These are phyloP conservation scores for Nigrospora oryzae DNA, from an alignment of 2,329 filamentous ascomycete species.

Conservation along the genomic window DNA sequence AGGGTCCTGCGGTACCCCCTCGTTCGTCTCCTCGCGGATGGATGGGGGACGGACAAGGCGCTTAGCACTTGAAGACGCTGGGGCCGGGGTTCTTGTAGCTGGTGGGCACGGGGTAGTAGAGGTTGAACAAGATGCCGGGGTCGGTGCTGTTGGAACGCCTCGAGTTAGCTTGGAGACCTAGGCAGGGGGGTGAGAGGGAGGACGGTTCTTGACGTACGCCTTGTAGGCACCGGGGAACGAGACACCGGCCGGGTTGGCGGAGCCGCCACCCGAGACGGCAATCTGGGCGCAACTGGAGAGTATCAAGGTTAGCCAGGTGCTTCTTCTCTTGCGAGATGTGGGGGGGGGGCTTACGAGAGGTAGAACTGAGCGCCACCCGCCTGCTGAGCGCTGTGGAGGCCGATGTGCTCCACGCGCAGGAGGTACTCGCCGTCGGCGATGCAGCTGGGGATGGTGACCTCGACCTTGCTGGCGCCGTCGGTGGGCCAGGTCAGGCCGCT, in stretches of 20 bases:
- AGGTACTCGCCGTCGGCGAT: slow-evolving; percentile 39
- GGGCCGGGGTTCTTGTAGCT: neutral
- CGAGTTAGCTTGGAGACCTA: neutral
- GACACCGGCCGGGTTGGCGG: too few relatives aligned
- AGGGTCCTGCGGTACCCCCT: too few relatives aligned
- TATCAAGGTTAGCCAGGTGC: too few relatives aligned
- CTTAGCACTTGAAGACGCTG: neutral
- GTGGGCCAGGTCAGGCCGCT: slow-evolving; percentile 30
- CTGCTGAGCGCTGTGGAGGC: slow-evolving; percentile 30
- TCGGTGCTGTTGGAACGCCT: too few relatives aligned
- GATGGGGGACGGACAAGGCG: too few relatives aligned
- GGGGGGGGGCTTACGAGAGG: too few relatives aligned
- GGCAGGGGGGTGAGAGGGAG: neutral
- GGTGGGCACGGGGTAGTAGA: slow-evolving; percentile 6
- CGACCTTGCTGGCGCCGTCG: slow-evolving; percentile 25
- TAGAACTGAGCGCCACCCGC: slow-evolving; percentile 30
- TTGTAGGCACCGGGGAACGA: neutral
- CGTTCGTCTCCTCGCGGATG: too few relatives aligned
- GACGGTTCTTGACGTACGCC: neutral
- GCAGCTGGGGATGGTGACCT: slow-evolving; percentile 32
- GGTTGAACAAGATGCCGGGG: neutral
- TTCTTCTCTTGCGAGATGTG: too few relatives aligned
- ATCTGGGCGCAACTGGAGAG: too few relatives aligned
- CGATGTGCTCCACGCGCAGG: slow-evolving; percentile 40
- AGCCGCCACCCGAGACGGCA: too few relatives aligned